These are phyloP conservation scores for Senna tora DNA, from an alignment of 306 rosid species.

Conservation along the genomic window DNA sequence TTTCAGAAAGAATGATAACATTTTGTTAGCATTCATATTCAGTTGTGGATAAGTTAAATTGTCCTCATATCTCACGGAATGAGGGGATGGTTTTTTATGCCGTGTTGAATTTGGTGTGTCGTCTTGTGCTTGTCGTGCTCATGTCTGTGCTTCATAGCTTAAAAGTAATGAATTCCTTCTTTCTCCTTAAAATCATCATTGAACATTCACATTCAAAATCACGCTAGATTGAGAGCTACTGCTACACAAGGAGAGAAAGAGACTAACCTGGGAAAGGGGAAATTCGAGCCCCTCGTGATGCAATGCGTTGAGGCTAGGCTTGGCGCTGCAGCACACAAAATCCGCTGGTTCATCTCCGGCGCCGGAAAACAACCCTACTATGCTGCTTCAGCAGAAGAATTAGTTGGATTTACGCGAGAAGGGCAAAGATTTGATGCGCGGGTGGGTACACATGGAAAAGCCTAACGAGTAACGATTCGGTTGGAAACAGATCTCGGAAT, in stretches of 20 bases:
- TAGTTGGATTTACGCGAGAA: slow-evolving; percentile 10
- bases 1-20: slow-evolving; percentile 7
- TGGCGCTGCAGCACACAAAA: slow-evolving; percentile 77
- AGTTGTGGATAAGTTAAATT: too few relatives aligned
- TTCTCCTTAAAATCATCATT: slow-evolving; percentile 43
- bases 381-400: slow-evolving; percentile 36
- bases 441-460: too few relatives aligned
- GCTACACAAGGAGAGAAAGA: slow-evolving; percentile 10
- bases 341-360: slow-evolving; percentile 71
- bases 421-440: slow-evolving; percentile 46
- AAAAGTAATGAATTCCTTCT: slow-evolving; percentile 46
- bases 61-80: too few relatives aligned
- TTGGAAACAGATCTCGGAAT: too few relatives aligned
- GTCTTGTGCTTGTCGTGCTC: too few relatives aligned
- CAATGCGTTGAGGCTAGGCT: slow-evolving; percentile 78
- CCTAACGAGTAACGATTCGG: too few relatives aligned
- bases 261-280: slow-evolving; percentile 54
- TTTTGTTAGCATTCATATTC: background rate
- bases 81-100: too few relatives aligned
- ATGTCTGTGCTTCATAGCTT: too few relatives aligned
- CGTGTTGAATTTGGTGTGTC: too few relatives aligned
- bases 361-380: slow-evolving; percentile 66
- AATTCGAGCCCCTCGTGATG: slow-evolving; percentile 73
- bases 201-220: slow-evolving; percentile 58
- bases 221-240: background rate